Percentiles rank a stretch among this genome's conserved stretches.
These are phyloP conservation scores for Lepidium aucheri DNA, from an alignment of 345 rosid genomes.

Conservation along the genomic window DNA sequence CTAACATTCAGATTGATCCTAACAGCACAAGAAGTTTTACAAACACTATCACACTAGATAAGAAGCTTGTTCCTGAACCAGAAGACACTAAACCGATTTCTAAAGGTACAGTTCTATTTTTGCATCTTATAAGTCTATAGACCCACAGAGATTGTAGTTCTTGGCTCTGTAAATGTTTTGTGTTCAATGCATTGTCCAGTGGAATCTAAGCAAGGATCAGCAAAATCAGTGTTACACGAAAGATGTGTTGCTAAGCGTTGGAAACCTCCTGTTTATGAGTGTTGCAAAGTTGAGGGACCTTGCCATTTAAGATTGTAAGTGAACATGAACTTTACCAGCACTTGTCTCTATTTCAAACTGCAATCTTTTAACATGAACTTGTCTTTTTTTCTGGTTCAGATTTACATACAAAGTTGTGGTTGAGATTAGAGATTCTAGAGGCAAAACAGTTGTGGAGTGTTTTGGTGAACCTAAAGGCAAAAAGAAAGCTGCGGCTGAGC, in stretches of 20 bases:
- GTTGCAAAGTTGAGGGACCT: slow-evolving; percentile 57
- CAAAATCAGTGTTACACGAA: slow-evolving; percentile 38
- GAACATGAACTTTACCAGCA: neutral
- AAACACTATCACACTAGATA: neutral
- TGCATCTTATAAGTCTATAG: too few species aligned
- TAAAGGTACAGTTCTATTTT: neutral
- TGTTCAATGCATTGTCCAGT: slow-evolving; percentile 6
- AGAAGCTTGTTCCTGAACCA: neutral
- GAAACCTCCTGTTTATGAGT: slow-evolving; percentile 49
- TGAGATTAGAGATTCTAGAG: slow-evolving; percentile 27
- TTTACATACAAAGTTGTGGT: slow-evolving; percentile 47
- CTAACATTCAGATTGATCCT: slow-evolving; percentile 29
- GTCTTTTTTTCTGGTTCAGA: slow-evolving; percentile 22
- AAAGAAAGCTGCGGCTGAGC: slow-evolving; percentile 58
- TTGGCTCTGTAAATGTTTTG: too few species aligned
- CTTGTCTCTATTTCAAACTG: neutral
- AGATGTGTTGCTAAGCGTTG: slow-evolving; percentile 39
- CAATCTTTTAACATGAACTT: neutral
- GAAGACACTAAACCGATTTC: neutral
- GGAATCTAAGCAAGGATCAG: slow-evolving; percentile 21
- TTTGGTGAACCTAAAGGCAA: slow-evolving; percentile 34
- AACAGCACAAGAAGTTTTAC: slow-evolving; percentile 15
- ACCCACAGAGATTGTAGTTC: too few species aligned
- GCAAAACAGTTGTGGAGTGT: slow-evolving; percentile 34
- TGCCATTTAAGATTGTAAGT: slow-evolving; percentile 48